Evolutionary conservation across 148 eudicot genomes (phyloP).

Genomic region (Arctostaphylos glauca): DNA sequence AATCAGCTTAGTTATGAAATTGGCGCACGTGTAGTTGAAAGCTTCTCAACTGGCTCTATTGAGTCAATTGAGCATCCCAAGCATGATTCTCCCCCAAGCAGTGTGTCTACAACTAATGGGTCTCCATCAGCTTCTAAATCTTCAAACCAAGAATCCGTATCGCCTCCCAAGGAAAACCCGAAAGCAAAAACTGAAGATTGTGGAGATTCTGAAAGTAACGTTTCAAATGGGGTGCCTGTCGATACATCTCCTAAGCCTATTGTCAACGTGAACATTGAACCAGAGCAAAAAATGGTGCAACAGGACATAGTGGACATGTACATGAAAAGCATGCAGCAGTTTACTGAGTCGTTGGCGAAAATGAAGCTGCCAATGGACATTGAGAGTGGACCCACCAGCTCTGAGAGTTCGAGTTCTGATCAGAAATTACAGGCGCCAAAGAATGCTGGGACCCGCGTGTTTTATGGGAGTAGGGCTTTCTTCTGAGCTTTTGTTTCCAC

Average conservation of each 20-base stretch:
- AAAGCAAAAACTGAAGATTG: constrained; percentile 36
- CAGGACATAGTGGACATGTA: constrained; percentile 91
- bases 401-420: constrained; percentile 59
- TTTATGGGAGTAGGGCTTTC: constrained; percentile 93
- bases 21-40: constrained; percentile 29
- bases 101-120: constrained; percentile 51
- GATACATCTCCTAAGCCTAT: constrained; percentile 42
- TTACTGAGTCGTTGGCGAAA: constrained; percentile 75
- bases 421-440: constrained; percentile 60
- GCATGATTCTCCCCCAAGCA: constrained; percentile 60
- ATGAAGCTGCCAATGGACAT: constrained; percentile 88
- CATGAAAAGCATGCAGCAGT: constrained; percentile 97
- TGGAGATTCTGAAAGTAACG: constrained; percentile 42
- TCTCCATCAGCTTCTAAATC: constrained; percentile 49
- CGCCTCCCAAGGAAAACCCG: constrained; percentile 27
- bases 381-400: constrained; percentile 46
- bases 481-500: constrained; percentile 45
- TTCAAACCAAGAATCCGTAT: constrained; percentile 43
- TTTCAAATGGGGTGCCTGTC: constrained; percentile 20
- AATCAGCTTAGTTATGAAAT: constrained; percentile 44
- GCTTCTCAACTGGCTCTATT: constrained; percentile 33
- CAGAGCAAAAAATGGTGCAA: constrained; percentile 71
- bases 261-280: constrained; percentile 51
- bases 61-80: constrained; percentile 36
- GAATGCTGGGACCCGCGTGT: constrained; percentile 62